phyloP scores from a whole-genome alignment of 2,329 filamentous ascomycete species.

The Sphaerulina populicola region DNA sequence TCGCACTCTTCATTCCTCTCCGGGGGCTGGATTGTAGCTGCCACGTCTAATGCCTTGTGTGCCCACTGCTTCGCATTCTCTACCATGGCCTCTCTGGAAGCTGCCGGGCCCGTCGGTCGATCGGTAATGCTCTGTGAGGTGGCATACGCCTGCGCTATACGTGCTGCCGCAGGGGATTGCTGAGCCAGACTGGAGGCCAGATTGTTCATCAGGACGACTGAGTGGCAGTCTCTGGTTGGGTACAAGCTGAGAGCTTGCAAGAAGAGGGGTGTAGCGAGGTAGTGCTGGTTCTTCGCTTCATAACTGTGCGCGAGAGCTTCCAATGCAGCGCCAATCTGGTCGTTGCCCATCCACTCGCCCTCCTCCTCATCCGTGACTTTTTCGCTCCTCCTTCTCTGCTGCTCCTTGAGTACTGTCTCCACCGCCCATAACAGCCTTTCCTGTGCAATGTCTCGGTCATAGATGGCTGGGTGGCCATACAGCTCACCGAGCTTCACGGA shows the following conservation, averaged over 20 bases:
- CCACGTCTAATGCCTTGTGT: conserved; percentile 62
- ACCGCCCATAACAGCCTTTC: conserved; percentile 71
- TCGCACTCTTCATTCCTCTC: conserved; percentile 72
- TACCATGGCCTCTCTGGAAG: conserved; percentile 49
- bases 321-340: conserved; percentile 64
- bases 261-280: conserved; percentile 76
- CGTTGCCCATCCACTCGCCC: conserved; percentile 60
- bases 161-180: conserved; percentile 41
- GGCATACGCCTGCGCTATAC: conserved; percentile 27
- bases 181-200: conserved; percentile 65
- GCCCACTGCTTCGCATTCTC: conserved; percentile 71
- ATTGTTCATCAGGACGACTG: conserved; percentile 80
- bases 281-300: conserved; percentile 62
- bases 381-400: conserved; percentile 51
- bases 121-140: conserved; percentile 32
- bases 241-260: conserved; percentile 71
- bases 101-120: conserved; percentile 41
- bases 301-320: conserved; percentile 76
- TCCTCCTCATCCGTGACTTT: conserved; percentile 54
- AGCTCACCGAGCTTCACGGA: conserved; percentile 78
- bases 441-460: conserved; percentile 65
- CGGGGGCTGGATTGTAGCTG: conserved; percentile 56
- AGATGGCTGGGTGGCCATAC: conserved; percentile 67
- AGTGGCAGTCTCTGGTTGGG: conserved; percentile 60
- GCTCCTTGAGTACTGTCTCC: conserved; percentile 68